phyloP scores from a whole-genome alignment of 345 rosid species.

The Eucalyptus curtisii region DNA sequence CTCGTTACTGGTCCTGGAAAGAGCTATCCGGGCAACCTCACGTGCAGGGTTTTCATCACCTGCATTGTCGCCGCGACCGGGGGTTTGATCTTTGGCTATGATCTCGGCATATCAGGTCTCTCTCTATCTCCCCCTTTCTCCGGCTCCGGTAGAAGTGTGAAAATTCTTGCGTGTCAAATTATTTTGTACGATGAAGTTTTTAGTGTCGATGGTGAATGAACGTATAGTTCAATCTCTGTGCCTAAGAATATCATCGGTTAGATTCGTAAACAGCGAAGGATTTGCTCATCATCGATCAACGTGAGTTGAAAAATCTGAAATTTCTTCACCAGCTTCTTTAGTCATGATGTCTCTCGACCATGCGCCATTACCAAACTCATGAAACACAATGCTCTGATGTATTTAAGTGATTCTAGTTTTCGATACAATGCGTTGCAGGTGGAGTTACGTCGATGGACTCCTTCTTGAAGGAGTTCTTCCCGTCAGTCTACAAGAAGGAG shows the following conservation, averaged over 20 bases:
- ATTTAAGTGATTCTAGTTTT: neutral
- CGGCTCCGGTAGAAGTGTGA: neutral
- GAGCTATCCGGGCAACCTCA: conserved; percentile 16
- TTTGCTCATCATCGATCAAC: neutral
- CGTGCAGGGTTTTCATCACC: conserved; percentile 1
- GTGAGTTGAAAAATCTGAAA: neutral
- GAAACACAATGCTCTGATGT: neutral
- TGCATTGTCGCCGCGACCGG: conserved; percentile 21
- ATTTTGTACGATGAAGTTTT: neutral
- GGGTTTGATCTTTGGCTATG: conserved; percentile 27
- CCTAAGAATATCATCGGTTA: neutral
- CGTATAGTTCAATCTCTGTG: neutral
- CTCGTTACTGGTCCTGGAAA: neutral
- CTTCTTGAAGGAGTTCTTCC: conserved; percentile 22
- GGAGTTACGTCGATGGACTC: conserved; percentile 31
- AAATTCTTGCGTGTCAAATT: too few species aligned
- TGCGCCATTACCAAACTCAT: neutral
- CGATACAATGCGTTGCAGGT: neutral
- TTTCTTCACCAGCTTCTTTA: neutral
- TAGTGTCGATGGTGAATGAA: neutral
- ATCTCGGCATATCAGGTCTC: conserved; percentile 32
- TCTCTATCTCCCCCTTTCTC: neutral
- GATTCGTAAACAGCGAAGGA: neutral
- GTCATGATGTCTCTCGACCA: neutral
- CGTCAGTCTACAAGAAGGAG: conserved; percentile 6